Percentiles rank a stretch among this genome's conserved stretches.
Evolutionary conservation across 2,329 filamentous ascomycete genomes (phyloP).

Genomic region (Aurifilum marmelostoma): DNA sequence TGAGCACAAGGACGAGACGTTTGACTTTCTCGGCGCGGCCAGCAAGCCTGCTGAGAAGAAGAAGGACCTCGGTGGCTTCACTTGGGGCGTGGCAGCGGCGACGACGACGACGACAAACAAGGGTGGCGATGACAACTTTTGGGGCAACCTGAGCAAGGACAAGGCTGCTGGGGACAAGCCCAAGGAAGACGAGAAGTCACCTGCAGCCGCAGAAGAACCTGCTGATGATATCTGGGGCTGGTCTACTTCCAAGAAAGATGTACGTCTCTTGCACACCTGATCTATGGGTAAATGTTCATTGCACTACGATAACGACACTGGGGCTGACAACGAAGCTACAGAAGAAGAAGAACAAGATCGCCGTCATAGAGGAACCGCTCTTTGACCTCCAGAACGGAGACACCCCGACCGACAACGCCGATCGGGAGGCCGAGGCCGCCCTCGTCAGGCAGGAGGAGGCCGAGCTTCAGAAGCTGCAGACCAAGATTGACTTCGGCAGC

Average conservation of each 20-base stretch:
- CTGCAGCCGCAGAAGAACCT: slow-evolving; percentile 29
- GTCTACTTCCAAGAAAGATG: slow-evolving; percentile 30
- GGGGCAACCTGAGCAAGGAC: slow-evolving; percentile 26
- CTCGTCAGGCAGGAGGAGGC: slow-evolving; percentile 35
- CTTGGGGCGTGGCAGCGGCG: slow-evolving; percentile 37
- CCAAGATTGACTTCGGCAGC: slow-evolving; percentile 21
- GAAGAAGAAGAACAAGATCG: slow-evolving; percentile 36
- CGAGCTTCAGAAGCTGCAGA: slow-evolving; percentile 36
- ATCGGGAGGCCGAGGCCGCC: slow-evolving; percentile 24
- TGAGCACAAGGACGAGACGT: slow-evolving; percentile 39
- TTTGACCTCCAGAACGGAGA: slow-evolving; percentile 8
- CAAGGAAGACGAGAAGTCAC: slow-evolving; percentile 26
- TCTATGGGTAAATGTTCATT: too few relatives aligned
- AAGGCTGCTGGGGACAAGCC: slow-evolving; percentile 28
- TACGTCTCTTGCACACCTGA: slow-evolving; percentile 15
- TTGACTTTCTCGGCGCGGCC: slow-evolving; percentile 24
- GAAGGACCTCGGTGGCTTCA: slow-evolving; percentile 37
- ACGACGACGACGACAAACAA: slow-evolving; percentile 34
- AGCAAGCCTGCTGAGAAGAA: slow-evolving; percentile 39
- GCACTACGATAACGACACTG: too few relatives aligned
- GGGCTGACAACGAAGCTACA: slow-evolving; percentile 12
- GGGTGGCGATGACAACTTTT: slow-evolving; percentile 41
- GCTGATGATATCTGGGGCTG: slow-evolving; percentile 28
- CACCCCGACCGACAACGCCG: background rate
- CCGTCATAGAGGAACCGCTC: slow-evolving; percentile 24